These are phyloP conservation scores for Penicillium subrubescens DNA, from an alignment of 495 filamentous ascomycete genomes.

Conservation along the genomic window DNA sequence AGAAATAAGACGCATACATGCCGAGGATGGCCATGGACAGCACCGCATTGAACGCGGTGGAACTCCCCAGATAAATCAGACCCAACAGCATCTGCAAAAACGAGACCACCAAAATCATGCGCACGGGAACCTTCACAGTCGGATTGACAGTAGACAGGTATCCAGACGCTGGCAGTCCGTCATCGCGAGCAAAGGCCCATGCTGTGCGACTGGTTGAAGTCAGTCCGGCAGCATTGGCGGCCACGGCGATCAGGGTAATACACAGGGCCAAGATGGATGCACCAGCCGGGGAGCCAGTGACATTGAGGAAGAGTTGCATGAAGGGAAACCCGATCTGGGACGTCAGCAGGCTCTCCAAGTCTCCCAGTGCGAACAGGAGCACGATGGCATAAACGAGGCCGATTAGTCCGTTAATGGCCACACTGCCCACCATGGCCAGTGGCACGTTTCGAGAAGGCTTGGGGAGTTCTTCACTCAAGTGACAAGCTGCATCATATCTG, in stretches of 20 bases:
- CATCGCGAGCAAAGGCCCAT: conserved; percentile 29
- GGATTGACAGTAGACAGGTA: conserved; percentile 22
- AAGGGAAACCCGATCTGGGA: conserved; percentile 45
- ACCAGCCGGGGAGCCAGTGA: conserved; percentile 36
- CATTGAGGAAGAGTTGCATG: conserved; percentile 46
- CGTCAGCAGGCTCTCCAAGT: conserved; percentile 35
- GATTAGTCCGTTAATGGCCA: conserved; percentile 43
- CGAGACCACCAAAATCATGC: conserved; percentile 21
- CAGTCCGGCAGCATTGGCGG: conserved; percentile 25
- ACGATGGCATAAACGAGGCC: conserved; percentile 47
- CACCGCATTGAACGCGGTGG: conserved; percentile 46
- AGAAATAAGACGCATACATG: conserved; percentile 43
- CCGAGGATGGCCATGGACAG: conserved; percentile 41
- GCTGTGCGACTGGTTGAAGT: conserved; percentile 30
- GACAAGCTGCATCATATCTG: conserved; percentile 33
- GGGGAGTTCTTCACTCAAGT: conserved; percentile 37
- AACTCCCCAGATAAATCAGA: conserved; percentile 44
- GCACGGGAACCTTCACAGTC: conserved; percentile 23
- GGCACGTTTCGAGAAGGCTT: conserved; percentile 40
- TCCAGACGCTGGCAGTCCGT: conserved; percentile 17
- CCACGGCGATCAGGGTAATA: conserved; percentile 21
- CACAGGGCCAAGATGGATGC: conserved; percentile 33
- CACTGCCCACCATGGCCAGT: conserved; percentile 45
- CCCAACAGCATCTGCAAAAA: conserved; percentile 39
- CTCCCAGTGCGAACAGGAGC: conserved; percentile 45